phyloP scores from a whole-genome alignment of 495 filamentous ascomycete species.

The Schizothecium vesticola region DNA sequence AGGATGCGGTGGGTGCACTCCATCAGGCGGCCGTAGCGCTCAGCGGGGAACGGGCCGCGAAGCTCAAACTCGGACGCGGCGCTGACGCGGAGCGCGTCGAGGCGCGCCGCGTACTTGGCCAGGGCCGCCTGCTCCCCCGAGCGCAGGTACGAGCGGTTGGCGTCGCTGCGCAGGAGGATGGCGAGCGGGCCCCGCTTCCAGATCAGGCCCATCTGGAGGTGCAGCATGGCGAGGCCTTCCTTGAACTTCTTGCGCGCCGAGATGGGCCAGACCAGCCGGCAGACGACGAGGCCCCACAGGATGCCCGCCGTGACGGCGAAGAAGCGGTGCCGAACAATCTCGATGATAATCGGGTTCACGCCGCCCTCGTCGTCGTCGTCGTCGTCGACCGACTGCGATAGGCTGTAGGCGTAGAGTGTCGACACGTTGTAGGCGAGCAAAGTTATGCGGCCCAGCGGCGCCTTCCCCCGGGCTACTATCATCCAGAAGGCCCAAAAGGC shows the following conservation, averaged over 20 bases:
- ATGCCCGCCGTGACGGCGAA: conserved; percentile 83
- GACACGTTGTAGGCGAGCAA: conserved; percentile 97
- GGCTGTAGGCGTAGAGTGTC: conserved; percentile 86
- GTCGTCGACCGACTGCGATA: conserved; percentile 71
- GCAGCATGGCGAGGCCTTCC: conserved; percentile 76
- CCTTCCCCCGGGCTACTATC: conserved; percentile 76
- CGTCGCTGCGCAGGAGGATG: conserved; percentile 52
- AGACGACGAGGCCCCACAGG: conserved; percentile 88
- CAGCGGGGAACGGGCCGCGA: conserved; percentile 72
- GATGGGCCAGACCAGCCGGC: conserved; percentile 87
- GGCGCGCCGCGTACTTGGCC: conserved; percentile 51
- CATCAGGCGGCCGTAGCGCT: conserved; percentile 64
- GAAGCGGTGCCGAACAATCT: conserved; percentile 87
- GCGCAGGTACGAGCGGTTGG: conserved; percentile 66
- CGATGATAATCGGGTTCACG: conserved; percentile 69
- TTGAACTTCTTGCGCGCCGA: conserved; percentile 81
- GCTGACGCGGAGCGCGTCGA: conserved; percentile 68
- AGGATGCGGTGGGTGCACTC: conserved; percentile 75
- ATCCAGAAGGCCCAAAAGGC: conserved; percentile 81
- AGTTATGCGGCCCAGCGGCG: conserved; percentile 86
- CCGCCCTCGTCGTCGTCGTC: conserved; percentile 86
- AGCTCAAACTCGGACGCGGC: conserved; percentile 80
- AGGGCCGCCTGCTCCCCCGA: conserved; percentile 71
- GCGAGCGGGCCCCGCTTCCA: conserved; percentile 95
- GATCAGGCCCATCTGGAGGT: conserved; percentile 89